Evolutionary conservation across 2,329 filamentous ascomycete species (phyloP).

Genomic region (Diaporthe citri): DNA sequence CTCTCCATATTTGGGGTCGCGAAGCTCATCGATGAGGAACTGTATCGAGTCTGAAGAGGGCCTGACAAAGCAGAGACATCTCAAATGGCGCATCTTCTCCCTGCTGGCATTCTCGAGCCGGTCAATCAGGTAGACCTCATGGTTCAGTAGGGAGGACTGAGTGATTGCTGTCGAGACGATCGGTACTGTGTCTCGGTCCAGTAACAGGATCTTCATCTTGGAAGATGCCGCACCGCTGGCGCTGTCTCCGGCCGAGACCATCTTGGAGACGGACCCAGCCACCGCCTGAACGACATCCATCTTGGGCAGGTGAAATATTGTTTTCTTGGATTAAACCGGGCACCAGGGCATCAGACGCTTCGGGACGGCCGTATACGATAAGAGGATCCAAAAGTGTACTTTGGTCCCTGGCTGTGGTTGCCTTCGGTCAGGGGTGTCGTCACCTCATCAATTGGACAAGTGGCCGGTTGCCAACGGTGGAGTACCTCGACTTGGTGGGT

Average conservation of each 20-base stretch:
- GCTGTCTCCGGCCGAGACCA: slow-evolving; percentile 87
- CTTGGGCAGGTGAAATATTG: slow-evolving; percentile 46
- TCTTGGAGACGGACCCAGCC: slow-evolving; percentile 95
- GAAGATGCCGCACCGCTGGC: slow-evolving; percentile 75
- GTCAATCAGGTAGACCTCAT: slow-evolving; percentile 98
- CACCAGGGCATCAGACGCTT: neutral
- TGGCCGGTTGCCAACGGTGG: slow-evolving; percentile 15
- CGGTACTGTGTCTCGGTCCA: slow-evolving; percentile 93
- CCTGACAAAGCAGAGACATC: slow-evolving; percentile 92
- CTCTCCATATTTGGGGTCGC: slow-evolving; percentile 97
- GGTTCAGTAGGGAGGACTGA: slow-evolving; percentile 92
- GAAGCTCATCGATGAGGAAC: slow-evolving; percentile 91
- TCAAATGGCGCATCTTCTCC: slow-evolving; percentile 98
- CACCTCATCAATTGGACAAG: slow-evolving; percentile 28
- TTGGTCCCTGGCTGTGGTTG: neutral
- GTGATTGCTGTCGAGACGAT: slow-evolving; percentile 96
- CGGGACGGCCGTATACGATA: neutral
- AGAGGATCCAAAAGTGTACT: neutral
- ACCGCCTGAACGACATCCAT: slow-evolving; percentile 98
- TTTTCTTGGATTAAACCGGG: neutral
- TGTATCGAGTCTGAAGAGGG: slow-evolving; percentile 95
- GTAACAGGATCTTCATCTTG: slow-evolving; percentile 98
- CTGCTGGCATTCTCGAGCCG: slow-evolving; percentile 89
- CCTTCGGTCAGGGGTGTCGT: slow-evolving; percentile 18
- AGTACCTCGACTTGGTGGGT: neutral